Evolutionary conservation across 164 flowering plant species (phyloP).

Genomic region (Macadamia tetraphylla): DNA sequence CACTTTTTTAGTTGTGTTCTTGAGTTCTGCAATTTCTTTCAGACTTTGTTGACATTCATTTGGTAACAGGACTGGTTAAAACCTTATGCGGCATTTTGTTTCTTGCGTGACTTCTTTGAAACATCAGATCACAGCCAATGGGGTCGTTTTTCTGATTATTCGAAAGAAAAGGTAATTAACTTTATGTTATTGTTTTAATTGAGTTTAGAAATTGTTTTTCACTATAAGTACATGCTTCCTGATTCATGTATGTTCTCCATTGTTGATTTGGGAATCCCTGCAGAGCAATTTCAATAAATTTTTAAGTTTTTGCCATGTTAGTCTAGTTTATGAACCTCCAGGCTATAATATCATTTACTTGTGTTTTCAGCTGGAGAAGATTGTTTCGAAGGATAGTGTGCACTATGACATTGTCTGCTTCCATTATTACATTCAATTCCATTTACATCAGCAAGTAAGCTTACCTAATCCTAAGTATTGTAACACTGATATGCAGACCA

Average conservation of each 20-base stretch:
- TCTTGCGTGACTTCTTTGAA: slow-evolving; percentile 88
- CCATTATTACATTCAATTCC: slow-evolving; percentile 85
- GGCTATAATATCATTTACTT: slow-evolving; percentile 10
- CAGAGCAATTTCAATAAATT: neutral
- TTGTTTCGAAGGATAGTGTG: slow-evolving; percentile 63
- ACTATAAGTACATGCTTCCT: neutral
- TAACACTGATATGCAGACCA: neutral
- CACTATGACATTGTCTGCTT: slow-evolving; percentile 76
- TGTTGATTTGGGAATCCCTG: neutral
- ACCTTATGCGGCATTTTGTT: slow-evolving; percentile 97
- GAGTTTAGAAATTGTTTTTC: neutral
- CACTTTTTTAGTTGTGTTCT: too few relatives aligned
- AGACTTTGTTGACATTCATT: neutral
- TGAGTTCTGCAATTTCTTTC: too few relatives aligned
- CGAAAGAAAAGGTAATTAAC: slow-evolving; percentile 61
- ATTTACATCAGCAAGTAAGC: slow-evolving; percentile 78
- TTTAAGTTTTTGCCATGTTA: neutral
- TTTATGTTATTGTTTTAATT: neutral
- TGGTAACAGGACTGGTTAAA: slow-evolving; percentile 83
- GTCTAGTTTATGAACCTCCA: neutral
- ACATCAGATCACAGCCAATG: slow-evolving; percentile 97
- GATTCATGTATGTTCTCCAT: neutral
- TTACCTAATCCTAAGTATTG: neutral
- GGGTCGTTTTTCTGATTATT: slow-evolving; percentile 77
- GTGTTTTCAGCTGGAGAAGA: slow-evolving; percentile 82